These are phyloP conservation scores for Ustilago vetiveriae DNA, from an alignment of 1,284 basidiomycete species.

Conservation along the genomic window DNA sequence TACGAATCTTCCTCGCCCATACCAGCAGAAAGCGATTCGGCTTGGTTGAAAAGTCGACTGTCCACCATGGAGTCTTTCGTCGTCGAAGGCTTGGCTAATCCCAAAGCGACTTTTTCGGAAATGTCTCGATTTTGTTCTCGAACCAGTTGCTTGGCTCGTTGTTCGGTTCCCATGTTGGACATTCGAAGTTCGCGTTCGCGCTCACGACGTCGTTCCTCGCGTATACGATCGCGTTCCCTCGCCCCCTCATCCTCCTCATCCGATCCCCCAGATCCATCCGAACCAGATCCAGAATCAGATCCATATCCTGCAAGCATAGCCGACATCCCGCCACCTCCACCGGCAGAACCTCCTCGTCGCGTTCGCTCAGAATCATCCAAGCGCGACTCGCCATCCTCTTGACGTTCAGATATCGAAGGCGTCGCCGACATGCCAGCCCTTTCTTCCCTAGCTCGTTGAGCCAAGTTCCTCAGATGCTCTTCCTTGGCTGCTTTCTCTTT, in stretches of 20 bases:
- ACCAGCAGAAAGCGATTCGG: conserved; percentile 74
- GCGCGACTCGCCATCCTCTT: conserved; percentile 22
- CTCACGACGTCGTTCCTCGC: conserved; percentile 88
- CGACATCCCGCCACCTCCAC: conserved; percentile 22
- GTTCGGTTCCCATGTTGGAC: conserved; percentile 98
- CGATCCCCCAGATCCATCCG: conserved; percentile 60
- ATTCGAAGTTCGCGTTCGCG: conserved; percentile 97
- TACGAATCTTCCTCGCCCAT: conserved; percentile 94
- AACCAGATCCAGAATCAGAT: conserved; percentile 78
- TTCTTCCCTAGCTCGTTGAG: conserved; percentile 93
- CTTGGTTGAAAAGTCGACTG: conserved; percentile 95
- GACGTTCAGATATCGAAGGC: conserved; percentile 21
- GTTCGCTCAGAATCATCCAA: conserved; percentile 23
- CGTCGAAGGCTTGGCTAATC: conserved; percentile 92
- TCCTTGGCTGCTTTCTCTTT: conserved; percentile 98
- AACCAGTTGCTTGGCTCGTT: conserved; percentile 92
- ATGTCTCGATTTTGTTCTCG: conserved; percentile 96
- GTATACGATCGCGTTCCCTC: conserved; percentile 86
- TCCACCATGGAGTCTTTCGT: conserved; percentile 92
- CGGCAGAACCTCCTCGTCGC: conserved; percentile 1
- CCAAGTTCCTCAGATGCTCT: conserved; percentile 90
- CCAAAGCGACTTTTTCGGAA: conserved; percentile 97
- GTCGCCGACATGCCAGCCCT: conserved; percentile 76
- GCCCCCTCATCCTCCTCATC: conserved; percentile 72
- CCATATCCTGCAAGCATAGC: conserved; percentile 68